Base-by-base conservation (phyloP, 768 basidiomycete genomes). In the Boletus subparvulus region DNA sequence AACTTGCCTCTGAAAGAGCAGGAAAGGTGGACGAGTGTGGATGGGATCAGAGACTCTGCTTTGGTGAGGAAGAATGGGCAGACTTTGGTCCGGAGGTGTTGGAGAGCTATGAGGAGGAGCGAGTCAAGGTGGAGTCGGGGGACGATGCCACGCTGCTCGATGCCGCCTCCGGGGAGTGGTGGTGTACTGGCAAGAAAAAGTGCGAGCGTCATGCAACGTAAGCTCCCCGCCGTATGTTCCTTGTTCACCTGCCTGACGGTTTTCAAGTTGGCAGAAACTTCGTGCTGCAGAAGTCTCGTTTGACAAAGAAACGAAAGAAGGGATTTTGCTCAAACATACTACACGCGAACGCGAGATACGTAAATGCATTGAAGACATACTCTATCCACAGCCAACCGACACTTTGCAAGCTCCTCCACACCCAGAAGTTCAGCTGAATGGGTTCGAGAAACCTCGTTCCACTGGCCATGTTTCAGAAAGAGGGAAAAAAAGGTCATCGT, bases 11-110 rank as follows among this genome's bases (percentile, higher is more conserved):
- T n/a, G 82, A 82, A 43, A 80, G 89, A 37, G 83, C 88, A 11
- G 83, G 84, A 56, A 73, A 75, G n/a, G 67, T 83, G 16, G 81
- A 83, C 17, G 82, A 84, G 62, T 97, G 94, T 71, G 93, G 94
- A 6, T 94, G 93, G 86, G 94, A 97, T 69, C 85, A 87, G 63
- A 79, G 94, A 32, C 77, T 97, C 24, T 88, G 88, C 57, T 86
- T 87, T 67, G 87, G 87, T n/a, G 89, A 92, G 46, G 84, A 86
- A 55, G 89, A 91, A 67, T 92, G 84, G 78, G 79, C 74, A 37
- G 87, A 87, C 47, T 87, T 85, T 69, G 87, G 84, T 10, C 75
- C 73, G 3, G 81, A 80, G 16, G 87, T 86, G 26, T 62, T 90
- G 63, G 86, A 91, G 66, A 86, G 84, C 63, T 91, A 92, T 59